Conservation (phyloP, 2,329 filamentous ascomycete genomes). For the Pleurostoma richardsiae region DNA sequence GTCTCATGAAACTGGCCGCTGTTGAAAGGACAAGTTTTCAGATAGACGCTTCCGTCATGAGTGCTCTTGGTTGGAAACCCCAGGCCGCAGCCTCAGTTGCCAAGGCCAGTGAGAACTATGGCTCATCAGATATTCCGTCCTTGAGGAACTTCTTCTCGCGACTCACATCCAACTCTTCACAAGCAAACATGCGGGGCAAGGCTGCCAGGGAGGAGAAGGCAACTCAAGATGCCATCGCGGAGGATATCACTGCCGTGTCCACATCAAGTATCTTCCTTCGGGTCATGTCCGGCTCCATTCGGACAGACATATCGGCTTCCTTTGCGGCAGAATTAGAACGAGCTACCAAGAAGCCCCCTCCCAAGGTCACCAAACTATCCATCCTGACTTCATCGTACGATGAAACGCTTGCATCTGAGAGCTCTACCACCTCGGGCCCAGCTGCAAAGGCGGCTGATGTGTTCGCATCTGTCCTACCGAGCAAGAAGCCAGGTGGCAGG, state of each 20-base stretch:
- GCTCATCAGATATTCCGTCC: constrained; percentile 52
- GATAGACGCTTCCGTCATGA: constrained; percentile 88
- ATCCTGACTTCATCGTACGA: constrained; percentile 91
- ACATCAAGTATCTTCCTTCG: constrained; percentile 82
- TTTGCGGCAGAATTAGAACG: constrained; percentile 86
- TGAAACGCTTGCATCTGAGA: constrained; percentile 63
- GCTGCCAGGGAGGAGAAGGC: constrained; percentile 58
- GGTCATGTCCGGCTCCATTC: constrained; percentile 78
- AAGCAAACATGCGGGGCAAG: constrained; percentile 46
- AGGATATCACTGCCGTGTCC: constrained; percentile 67
- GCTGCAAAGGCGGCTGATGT: constrained; percentile 65
- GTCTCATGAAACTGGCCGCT: constrained; percentile 78
- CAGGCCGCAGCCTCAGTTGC: constrained; percentile 29
- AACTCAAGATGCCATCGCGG: constrained; percentile 56
- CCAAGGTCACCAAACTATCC: constrained; percentile 78
- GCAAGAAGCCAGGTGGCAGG: constrained; percentile 72
- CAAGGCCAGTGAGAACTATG: constrained; percentile 45
- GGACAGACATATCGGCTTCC: constrained; percentile 65
- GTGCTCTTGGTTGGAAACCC: constrained; percentile 78
- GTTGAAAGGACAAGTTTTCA: constrained; percentile 84
- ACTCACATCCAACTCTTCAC: constrained; percentile 55
- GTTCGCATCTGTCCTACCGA: constrained; percentile 85
- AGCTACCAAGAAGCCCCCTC: constrained; percentile 94
- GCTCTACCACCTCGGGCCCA: constrained; percentile 37
- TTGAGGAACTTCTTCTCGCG: constrained; percentile 76